Evolutionary conservation across 306 rosid genomes (phyloP), one percentile per base, ranked within the genome.

Genomic region (Medicago arabica): DNA sequence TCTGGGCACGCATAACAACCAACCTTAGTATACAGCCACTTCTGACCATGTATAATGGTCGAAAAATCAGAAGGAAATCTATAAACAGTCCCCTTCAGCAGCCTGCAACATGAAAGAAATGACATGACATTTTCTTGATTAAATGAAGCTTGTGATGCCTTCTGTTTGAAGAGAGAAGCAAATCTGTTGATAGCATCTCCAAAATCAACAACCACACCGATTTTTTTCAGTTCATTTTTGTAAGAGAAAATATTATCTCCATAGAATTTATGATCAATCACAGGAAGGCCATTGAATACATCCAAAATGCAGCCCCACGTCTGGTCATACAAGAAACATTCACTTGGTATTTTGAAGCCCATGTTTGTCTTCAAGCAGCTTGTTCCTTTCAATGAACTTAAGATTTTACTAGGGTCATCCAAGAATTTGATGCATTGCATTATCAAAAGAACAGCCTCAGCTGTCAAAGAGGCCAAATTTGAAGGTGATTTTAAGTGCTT

Each of bases 221-320:
- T 47, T 62, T 63, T 65, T 62, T 54, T 79, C 83, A 93, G 67
- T 46, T 83, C 86, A 28, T n/a, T 2, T 67, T 19, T 69, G 86
- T 76, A 88, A 9, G 3, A 2, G 7, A 46, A 51, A 16, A 87
- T 67, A 21, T 19, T 14, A 23, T 3, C 15, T 9, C 90, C 91
- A 67, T 90, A 89, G 76, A 82, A 89, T 19, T 46, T 19, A 38
- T 55, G 31, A 80, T 87, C 91, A 19, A 93, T 84, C 71, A 90
- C 12, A 4, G 95, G 87, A 38, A 87, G 71, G 46, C 79, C 85
- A 41, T 11, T 9, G 72, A 93, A 86, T 9, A 90, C 90, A 50
- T 85, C 78, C 15, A 90, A 76, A 72, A 93, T 79, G 82, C 92
- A 79, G 39, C 85, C 96, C 95, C 95, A 92, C 21, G 62, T 66